These are phyloP conservation scores for Pichia kluyveri DNA, from an alignment of 805 yeast genomes.

Conservation along the genomic window DNA sequence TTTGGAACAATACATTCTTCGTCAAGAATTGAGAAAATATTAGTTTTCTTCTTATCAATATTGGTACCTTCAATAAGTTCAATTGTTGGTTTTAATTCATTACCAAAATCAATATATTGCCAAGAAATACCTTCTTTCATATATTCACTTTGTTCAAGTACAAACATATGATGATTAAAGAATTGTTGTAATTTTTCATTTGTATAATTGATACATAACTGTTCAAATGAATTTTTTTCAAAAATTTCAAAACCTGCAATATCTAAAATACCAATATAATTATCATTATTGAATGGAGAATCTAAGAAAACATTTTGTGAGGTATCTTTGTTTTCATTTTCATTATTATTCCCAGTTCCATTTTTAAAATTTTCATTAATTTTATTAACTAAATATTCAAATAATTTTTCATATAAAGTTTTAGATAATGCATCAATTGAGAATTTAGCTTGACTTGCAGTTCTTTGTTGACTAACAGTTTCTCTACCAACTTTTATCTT, in stretches of 20 bases:
- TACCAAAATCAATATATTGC: slow-evolving; percentile 87
- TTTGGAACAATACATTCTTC: slow-evolving; percentile 95
- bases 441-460: slow-evolving; percentile 69
- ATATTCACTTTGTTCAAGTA: slow-evolving; percentile 52
- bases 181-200: slow-evolving; percentile 54
- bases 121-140: slow-evolving; percentile 50
- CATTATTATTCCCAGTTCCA: slow-evolving; percentile 42
- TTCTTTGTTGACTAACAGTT: slow-evolving; percentile 68
- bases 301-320: background rate
- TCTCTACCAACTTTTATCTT: slow-evolving; percentile 89
- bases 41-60: slow-evolving; percentile 44
- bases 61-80: slow-evolving; percentile 69
- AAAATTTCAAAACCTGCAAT: slow-evolving; percentile 58
- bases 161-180: slow-evolving; percentile 54
- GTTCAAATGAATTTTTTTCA: slow-evolving; percentile 49
- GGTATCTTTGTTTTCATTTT: background rate
- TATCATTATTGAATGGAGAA: slow-evolving; percentile 11
- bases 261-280: slow-evolving; percentile 49
- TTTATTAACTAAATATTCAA: slow-evolving; percentile 64
- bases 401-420: slow-evolving; percentile 74
- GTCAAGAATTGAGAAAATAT: slow-evolving; percentile 77
- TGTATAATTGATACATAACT: slow-evolving; percentile 51
- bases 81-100: slow-evolving; percentile 88
- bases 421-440: slow-evolving; percentile 84
- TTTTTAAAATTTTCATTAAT: slow-evolving; percentile 58